Percentiles rank a stretch among this genome's conserved stretches.
phyloP scores from a whole-genome alignment of 345 rosid species.

The Eucalyptus microcorys region DNA sequence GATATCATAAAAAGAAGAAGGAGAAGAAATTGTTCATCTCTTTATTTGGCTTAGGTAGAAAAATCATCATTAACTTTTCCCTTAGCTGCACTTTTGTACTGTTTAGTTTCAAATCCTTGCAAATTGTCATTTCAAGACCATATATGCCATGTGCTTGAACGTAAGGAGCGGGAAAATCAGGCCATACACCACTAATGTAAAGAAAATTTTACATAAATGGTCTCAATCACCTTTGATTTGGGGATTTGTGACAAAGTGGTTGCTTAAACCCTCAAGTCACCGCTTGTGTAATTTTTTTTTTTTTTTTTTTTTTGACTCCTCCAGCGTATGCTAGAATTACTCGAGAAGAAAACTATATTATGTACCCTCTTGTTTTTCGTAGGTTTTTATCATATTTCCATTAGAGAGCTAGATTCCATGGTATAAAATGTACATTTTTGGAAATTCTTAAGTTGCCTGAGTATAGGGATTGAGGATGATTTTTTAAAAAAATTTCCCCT shows the following conservation, averaged over 20 bases:
- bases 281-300: background rate
- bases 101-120: background rate
- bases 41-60: background rate
- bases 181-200: background rate
- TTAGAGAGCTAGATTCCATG: background rate
- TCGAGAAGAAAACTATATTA: background rate
- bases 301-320: background rate
- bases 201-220: background rate
- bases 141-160: background rate
- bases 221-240: background rate
- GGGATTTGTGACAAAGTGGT: background rate
- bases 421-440: background rate
- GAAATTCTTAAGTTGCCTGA: background rate
- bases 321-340: background rate
- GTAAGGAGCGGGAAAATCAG: background rate
- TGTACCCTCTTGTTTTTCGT: background rate
- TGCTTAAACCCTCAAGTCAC: background rate
- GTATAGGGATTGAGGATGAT: background rate
- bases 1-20: background rate
- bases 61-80: background rate
- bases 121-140: background rate
- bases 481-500: background rate
- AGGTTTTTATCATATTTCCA: background rate
- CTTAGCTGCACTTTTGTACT: background rate
- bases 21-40: background rate